Base-by-base conservation (phyloP, 345 rosid genomes). In the Eutrema yunnanense region DNA sequence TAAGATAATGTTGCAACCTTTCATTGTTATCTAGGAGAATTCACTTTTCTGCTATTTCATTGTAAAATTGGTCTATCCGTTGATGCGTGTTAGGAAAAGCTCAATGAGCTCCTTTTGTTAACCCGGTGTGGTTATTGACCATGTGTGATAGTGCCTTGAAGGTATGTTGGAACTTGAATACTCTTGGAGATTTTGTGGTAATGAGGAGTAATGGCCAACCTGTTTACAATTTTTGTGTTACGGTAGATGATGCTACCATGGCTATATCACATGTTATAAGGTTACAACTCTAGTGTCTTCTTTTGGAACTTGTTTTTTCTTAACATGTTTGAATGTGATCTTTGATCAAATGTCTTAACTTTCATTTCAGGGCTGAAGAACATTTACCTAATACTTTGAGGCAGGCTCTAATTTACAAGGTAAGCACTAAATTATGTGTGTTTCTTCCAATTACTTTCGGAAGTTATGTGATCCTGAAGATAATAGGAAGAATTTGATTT, bases 151-250 rank as follows among this genome's bases (percentile, higher is more conserved):
- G 86, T 86, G 81, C 80, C 80, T 2, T 92, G 90, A 84, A 90
- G 96, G 98, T 93, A 82, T 82, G 82, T 80, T 90, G 98, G 98
- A 87, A 87, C 68, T 84, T 89, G 83, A 85, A 89, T 77, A 90
- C 98, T 6, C 94, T 93, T 54, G 98, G 98, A 58, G 97, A 92
- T 85, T 92, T 92, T 83, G 97, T 92, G 52, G 84, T 90, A 42
- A 90, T 90, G 96, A 86, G 96, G 80, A 90, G 96, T 84, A 92
- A 90, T 42, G 98, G 97, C 34, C 96, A 86, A 75, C 98, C 98
- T 57, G 96, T 90, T 61, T 93, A 90, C 87, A 93, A 90, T 80
- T 93, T 89, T 77, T 90, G 97, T 80, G 98, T 92, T 56, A 88
- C 96, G 1, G 92, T 92, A n/a, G 98, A 92, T 84, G 98, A 92